Evolutionary conservation across 495 filamentous ascomycete genomes (phyloP), one percentile per base, ranked within the genome.

Genomic region (Penicillium antarcticum): DNA sequence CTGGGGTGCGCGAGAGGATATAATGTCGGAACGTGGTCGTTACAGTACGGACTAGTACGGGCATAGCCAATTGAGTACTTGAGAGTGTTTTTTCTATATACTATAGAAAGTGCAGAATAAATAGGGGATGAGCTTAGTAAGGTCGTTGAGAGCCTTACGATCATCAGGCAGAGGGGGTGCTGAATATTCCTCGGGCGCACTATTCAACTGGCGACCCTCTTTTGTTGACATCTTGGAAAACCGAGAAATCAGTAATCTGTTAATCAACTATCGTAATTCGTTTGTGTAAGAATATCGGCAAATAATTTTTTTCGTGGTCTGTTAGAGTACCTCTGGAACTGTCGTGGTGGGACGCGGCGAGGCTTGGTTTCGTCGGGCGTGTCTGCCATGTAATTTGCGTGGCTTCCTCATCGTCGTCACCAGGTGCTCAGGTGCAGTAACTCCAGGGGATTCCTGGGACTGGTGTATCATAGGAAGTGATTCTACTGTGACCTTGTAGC

Each of bases 211-310:
- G 39, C 19, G 39, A 42, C 39, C 39, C 19, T 42, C 39, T 42
- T 42, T 42, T 42, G 39, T 42, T 26, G 39, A 36, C 35, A 37
- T 8, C 35, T 16, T 37, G 9, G 35, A 36, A 23, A 23, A 23
- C 21, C 4, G 21, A 23, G 6, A 4, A 23, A 23, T 5, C 21
- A 23, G 21, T 3, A 23, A 23, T 23, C 4, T 23, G 21, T 5
- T 23, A 23, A 23, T 23, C 21, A 23, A 5, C 21, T 29, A 33
- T 48, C 23, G 12, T 40, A 39, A 32, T 48, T 39, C n/a, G 35
- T 18, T 48, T 32, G 21, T 48, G 21, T 23, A 48, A 48, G 45
- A 39, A 40, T 48, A 48, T 48, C 35, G 12, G 45, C 6, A 13
- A 29, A 48, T 48, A 18, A 32, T 39, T 11, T 39, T 35, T 46